phyloP scores from a whole-genome alignment of 257 asterid species.

The Nicotiana knightiana region DNA sequence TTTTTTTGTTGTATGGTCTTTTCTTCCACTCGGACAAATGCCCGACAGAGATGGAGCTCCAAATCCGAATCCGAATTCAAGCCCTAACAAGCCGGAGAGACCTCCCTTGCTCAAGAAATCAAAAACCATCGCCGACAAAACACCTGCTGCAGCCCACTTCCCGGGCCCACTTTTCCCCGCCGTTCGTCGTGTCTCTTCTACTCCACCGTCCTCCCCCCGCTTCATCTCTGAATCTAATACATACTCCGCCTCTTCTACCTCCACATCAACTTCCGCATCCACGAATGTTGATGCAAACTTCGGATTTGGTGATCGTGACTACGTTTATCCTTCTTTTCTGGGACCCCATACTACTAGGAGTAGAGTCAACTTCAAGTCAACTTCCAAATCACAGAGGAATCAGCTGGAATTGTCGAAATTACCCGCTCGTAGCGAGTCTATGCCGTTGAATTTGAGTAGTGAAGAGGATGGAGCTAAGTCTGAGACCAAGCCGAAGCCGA shows the following conservation, averaged over 20 bases:
- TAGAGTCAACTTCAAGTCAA: slow-evolving; percentile 43
- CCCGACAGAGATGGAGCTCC: slow-evolving; percentile 32
- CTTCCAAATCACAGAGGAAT: slow-evolving; percentile 36
- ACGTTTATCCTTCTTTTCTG: slow-evolving; percentile 79
- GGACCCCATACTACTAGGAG: slow-evolving; percentile 82
- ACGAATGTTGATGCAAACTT: slow-evolving; percentile 34
- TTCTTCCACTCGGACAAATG: slow-evolving; percentile 20
- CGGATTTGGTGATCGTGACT: slow-evolving; percentile 80
- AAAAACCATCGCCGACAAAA: slow-evolving; percentile 37
- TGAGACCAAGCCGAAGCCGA: slow-evolving; percentile 32
- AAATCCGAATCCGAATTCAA: slow-evolving; percentile 23
- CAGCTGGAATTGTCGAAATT: slow-evolving; percentile 26
- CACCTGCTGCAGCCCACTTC: slow-evolving; percentile 31
- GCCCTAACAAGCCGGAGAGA: slow-evolving; percentile 38
- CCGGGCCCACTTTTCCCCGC: slow-evolving; percentile 54
- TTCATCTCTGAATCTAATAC: slow-evolving; percentile 13
- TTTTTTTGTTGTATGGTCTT: not conserved
- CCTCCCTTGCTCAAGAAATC: slow-evolving; percentile 64
- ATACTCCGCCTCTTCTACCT: slow-evolving; percentile 4
- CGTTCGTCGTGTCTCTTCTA: slow-evolving; percentile 52
- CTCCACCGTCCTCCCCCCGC: slow-evolving; percentile 25
- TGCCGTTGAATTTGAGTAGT: slow-evolving; percentile 35
- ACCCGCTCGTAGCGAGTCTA: slow-evolving; percentile 39
- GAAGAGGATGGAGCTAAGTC: slow-evolving; percentile 15
- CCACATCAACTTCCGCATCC: slow-evolving; percentile 20